Evolutionary conservation across 257 asterid species (phyloP).

Genomic region (Lycium barbarum): DNA sequence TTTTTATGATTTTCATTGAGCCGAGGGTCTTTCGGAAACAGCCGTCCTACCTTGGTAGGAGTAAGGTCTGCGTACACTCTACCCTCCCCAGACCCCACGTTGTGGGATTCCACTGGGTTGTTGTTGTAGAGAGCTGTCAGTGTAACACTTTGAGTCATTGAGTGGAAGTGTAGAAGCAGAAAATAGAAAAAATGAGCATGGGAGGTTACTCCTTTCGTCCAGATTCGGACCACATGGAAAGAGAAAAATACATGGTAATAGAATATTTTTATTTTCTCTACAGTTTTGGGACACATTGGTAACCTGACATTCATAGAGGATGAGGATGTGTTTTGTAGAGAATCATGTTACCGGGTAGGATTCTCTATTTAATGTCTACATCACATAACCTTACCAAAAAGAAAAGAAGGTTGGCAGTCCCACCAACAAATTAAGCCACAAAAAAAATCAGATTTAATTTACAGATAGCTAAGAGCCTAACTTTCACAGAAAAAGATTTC

Average conservation of each 20-base stretch:
- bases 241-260: not conserved
- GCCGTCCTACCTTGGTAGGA: too few species aligned
- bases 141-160: not conserved
- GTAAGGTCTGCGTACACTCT: too few species aligned
- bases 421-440: not conserved
- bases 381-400: not conserved
- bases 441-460: not conserved
- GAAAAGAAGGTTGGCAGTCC: not conserved
- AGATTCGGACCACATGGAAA: not conserved
- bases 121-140: too few species aligned
- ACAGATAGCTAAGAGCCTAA: not conserved
- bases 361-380: too few species aligned
- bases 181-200: not conserved
- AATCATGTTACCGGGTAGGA: not conserved
- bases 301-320: not conserved
- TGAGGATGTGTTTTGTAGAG: not conserved
- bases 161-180: not conserved
- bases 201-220: not conserved
- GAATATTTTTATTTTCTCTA: not conserved
- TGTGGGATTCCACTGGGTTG: too few species aligned
- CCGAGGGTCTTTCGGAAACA: too few species aligned
- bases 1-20: too few species aligned
- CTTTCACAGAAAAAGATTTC: too few species aligned
- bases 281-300: not conserved
- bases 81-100: too few species aligned